Base-by-base conservation (phyloP, 1,284 basidiomycete genomes). In the Sporisorium iseilematis-ciliati region DNA sequence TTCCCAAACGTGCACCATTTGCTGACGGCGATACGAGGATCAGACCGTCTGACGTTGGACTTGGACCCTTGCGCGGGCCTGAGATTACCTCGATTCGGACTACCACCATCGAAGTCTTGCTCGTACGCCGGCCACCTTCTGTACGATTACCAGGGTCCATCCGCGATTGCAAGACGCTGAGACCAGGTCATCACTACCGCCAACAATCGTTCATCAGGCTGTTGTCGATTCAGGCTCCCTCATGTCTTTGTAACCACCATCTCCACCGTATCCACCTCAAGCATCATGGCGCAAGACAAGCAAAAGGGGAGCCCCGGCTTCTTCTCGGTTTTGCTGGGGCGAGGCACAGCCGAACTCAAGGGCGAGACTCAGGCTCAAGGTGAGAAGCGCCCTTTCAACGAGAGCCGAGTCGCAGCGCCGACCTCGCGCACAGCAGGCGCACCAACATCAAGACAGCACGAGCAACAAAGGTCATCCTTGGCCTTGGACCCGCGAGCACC, bases 261-360 rank as follows among this genome's bases (percentile, higher is more conserved):
- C 8, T 42, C 26, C 29, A 25, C 49, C 25, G n/a, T 35, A 5
- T 48, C 26, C 29, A 25, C 49, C 20, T 23, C 57, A 31, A 35
- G 11, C 45, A 54, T 31, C 31, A 71, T 65, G 62, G 11, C 68
- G 3, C 53, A 54, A 33, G 57, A 50, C 20, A 57, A 43, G n/a
- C 29, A 16, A 21, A 70, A 57, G 25, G 57, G 26, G 25, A 57
- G 54, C 14, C 54, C 57, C 0, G 68, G 68, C 54, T 71, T 71
- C 68, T 71, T 71, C 38, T 60, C 68, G 31, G 68, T 71, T 29
- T 55, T 71, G n/a, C 26, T 71, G 31, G 68, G 68, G 41, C 57
- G 61, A 12, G 67, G 57, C 48, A 55, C 52, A 18, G 50, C 52
- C 49, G 33, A 43, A 3, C 21, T 50, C 10, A 58, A 41, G 12